Base-by-base conservation (phyloP, 208 protist genomes). In the Acanthamoeba culbertsoni region DNA sequence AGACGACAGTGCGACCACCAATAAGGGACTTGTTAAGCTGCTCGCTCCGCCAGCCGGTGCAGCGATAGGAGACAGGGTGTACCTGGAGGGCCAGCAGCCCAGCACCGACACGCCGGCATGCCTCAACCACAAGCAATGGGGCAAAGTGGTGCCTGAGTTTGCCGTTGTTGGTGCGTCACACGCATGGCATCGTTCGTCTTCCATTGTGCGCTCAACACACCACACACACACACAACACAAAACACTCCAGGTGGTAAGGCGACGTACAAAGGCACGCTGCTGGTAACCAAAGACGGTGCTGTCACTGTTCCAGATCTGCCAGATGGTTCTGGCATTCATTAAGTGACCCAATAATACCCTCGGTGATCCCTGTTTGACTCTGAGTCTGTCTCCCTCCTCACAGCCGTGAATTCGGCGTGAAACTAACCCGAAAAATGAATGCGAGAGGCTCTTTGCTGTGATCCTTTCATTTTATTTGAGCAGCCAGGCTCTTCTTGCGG, bases 91-190 rank as follows among this genome's bases (percentile, higher is more conserved):
- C 71, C 71, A 82, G 42, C 42, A 82, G 71, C 71, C 71, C 18
- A 82, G 71, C 42, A 2, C 42, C 37, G 71, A 82, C 28, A 3
- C 37, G 5, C 23, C 37, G 7, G 42, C 71, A 35, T 82, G 71
- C 71, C 71, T 82, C 71, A 82, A 53, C 71, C 71, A 82, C 71
- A 82, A 82, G 71, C 71, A 82, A 18, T 82, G 71, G 71, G 71
- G 71, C 71, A 82, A 82, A 31, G 71, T 82, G 18, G 71, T 82
- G 42, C 42, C 71, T 31, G 42, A 82, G 43, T 53, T 82, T 35
- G 71, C 71, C 16, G 71, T 82, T 53, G 71, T 53, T 7, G 71
- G 71, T 82, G 33, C 42, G 14, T 75, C 16, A 6, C 37, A 18
- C 4, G 5, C 8, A n/a, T 75, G 8, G 6, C n/a, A 82, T 77